These are phyloP conservation scores for Gracilariopsis chorda DNA, from an alignment of 23 red algal species.

Conservation along the genomic window DNA sequence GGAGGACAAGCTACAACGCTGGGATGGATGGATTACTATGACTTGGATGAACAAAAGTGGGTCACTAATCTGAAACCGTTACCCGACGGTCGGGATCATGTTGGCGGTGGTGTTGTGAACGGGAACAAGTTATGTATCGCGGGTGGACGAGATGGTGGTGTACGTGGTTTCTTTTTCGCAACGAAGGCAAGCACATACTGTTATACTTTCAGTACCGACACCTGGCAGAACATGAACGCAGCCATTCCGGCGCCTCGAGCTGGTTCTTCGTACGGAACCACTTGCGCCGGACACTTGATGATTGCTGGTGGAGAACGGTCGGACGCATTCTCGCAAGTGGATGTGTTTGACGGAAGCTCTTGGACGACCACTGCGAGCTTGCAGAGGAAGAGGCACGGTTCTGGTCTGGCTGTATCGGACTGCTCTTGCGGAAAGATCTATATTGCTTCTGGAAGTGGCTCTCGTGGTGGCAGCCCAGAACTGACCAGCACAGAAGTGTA, in stretches of 20 bases:
- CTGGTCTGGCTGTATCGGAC: constrained; percentile 35
- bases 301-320: constrained; percentile 58
- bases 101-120: constrained; percentile 38
- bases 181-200: background rate
- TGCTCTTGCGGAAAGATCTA: constrained; percentile 62
- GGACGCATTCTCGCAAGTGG: constrained; percentile 18
- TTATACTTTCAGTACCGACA: background rate
- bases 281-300: constrained; percentile 22
- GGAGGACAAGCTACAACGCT: constrained; percentile 13
- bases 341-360: constrained; percentile 37
- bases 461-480: constrained; percentile 57
- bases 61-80: background rate
- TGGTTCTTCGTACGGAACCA: background rate
- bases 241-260: constrained; percentile 18
- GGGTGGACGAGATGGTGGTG: constrained; percentile 62
- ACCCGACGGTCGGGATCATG: constrained; percentile 56
- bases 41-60: constrained; percentile 28
- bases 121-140: constrained; percentile 52
- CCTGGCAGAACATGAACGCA: background rate
- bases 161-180: constrained; percentile 9
- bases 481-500: constrained; percentile 58
- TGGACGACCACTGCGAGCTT: constrained; percentile 5
- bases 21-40: constrained; percentile 41
- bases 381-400: constrained; percentile 21
- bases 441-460: constrained; percentile 62